phyloP scores from a whole-genome alignment of 768 basidiomycete genomes.

The Tulasnella sp. region DNA sequence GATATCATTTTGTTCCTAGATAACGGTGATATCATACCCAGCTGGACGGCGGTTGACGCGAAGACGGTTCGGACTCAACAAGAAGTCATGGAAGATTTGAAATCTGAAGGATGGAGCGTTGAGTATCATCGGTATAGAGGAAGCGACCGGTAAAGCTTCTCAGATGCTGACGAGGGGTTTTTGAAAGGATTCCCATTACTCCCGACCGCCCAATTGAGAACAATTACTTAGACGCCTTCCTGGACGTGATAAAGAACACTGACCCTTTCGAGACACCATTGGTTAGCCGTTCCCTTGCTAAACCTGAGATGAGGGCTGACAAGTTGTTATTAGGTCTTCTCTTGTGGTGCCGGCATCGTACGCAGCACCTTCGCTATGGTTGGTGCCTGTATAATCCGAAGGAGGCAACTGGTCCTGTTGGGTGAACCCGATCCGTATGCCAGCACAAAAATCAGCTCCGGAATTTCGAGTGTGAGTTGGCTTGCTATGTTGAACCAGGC shows the following conservation, averaged over 20 bases:
- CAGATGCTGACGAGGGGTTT: neutral
- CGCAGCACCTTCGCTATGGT: conserved; percentile 95
- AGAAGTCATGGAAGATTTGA: conserved; percentile 84
- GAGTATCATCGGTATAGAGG: conserved; percentile 77
- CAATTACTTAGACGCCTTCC: conserved; percentile 94
- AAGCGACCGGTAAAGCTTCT: neutral
- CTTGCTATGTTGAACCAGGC: neutral
- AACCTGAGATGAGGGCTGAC: neutral
- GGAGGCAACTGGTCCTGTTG: conserved; percentile 66
- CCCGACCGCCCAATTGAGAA: conserved; percentile 92
- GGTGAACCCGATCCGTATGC: conserved; percentile 82
- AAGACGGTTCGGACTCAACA: conserved; percentile 82
- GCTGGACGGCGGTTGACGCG: conserved; percentile 89
- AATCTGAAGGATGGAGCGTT: conserved; percentile 85
- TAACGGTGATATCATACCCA: conserved; percentile 83
- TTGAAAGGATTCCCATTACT: conserved; percentile 86
- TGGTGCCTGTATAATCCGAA: conserved; percentile 83
- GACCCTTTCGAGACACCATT: conserved; percentile 70
- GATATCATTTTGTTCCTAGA: conserved; percentile 38
- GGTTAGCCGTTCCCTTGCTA: neutral
- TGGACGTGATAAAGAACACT: conserved; percentile 73
- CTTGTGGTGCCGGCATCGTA: conserved; percentile 96
- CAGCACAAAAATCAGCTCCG: conserved; percentile 37
- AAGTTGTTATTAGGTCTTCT: conserved; percentile 73
- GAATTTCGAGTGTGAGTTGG: conserved; percentile 42